These are phyloP conservation scores for Bidens hawaiensis DNA, from an alignment of 140 eudicot genomes.

Conservation along the genomic window DNA sequence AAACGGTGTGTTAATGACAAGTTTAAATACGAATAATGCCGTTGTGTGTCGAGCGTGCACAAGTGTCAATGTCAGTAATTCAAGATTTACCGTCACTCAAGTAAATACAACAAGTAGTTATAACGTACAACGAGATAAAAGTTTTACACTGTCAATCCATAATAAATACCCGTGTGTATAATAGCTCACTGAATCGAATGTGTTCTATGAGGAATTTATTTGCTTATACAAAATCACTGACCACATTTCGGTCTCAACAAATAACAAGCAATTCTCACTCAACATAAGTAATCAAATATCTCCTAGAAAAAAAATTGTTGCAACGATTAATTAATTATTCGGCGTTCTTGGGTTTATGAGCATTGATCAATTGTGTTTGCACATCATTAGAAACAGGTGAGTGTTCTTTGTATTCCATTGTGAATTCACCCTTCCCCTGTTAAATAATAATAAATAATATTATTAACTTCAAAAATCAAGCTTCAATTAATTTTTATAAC, in stretches of 20 bases:
- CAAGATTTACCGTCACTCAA: neutral
- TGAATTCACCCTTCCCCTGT: conserved; percentile 98
- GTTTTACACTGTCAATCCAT: conserved; percentile 1
- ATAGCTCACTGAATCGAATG: neutral
- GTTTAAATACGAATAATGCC: no score
- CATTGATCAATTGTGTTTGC: conserved; percentile 73
- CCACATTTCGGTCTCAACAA: conserved; percentile 28
- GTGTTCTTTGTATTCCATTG: conserved; percentile 93
- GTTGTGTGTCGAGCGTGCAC: no score
- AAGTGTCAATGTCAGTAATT: no score
- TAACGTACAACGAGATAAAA: neutral
- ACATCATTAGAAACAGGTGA: conserved; percentile 75
- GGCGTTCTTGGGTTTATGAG: conserved; percentile 57
- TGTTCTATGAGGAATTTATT: conserved; percentile 33
- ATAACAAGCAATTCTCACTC: conserved; percentile 12
- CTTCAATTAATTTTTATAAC: neutral
- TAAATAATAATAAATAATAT: neutral
- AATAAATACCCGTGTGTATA: neutral
- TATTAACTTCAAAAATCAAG: no score
- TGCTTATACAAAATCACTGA: conserved; percentile 28
- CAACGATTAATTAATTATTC: conserved; percentile 15
- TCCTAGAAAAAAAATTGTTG: neutral
- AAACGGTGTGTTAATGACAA: no score
- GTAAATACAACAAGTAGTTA: neutral
- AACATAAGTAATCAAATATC: neutral